Evolutionary conservation across 73 alveolate species (phyloP).

Genomic region (Paramecium pentaurelia): DNA sequence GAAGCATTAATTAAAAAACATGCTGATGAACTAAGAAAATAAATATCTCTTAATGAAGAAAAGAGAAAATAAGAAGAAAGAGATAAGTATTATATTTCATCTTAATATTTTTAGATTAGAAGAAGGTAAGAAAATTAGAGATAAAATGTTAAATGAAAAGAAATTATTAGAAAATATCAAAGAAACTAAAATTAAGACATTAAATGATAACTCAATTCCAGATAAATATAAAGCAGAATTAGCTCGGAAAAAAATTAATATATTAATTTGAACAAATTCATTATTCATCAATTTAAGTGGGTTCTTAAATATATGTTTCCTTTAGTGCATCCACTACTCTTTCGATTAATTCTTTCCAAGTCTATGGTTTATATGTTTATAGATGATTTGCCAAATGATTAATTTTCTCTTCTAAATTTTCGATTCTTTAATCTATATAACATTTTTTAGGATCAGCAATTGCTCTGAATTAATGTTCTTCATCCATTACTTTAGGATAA

Average conservation of each 20-base stretch:
- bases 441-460: constrained; percentile 63
- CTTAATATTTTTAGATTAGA: constrained; percentile 62
- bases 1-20: constrained; percentile 69
- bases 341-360: constrained; percentile 49
- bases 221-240: constrained; percentile 90
- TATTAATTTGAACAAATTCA: constrained; percentile 3
- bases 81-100: constrained; percentile 49
- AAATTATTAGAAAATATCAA: constrained; percentile 87
- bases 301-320: background rate
- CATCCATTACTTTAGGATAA: constrained; percentile 47
- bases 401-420: constrained; percentile 45
- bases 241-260: constrained; percentile 76
- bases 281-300: background rate
- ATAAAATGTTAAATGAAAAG: constrained; percentile 80
- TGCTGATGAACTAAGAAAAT: constrained; percentile 79
- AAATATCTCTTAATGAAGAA: constrained; percentile 82
- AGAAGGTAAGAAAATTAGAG: constrained; percentile 94
- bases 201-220: constrained; percentile 71
- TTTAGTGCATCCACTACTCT: constrained; percentile 57
- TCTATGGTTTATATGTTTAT: background rate
- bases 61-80: constrained; percentile 67
- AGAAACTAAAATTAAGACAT: constrained; percentile 75
- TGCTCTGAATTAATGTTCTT: constrained; percentile 55
- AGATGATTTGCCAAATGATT: constrained; percentile 33
- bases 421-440: constrained; percentile 57